Conservation (phyloP, 1,284 basidiomycete species). For the Hemileia vastatrix region DNA sequence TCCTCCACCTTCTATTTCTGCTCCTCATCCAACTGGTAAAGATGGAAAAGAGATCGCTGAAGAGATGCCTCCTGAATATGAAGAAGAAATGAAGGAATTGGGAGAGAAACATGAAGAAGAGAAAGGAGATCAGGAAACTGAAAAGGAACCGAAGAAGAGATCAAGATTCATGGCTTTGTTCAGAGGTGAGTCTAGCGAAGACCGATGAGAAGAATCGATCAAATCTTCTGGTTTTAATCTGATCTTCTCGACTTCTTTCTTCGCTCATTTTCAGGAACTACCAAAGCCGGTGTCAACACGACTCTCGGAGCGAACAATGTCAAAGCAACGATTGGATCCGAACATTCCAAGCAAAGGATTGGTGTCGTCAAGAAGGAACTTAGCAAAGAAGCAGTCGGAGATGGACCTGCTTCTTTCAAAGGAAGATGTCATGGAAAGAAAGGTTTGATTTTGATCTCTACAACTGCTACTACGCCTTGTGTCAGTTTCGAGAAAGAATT, state of each 20-base stretch:
- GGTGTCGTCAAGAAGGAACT: slow-evolving; percentile 32
- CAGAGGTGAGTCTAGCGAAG: neutral
- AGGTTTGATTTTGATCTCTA: slow-evolving; percentile 36
- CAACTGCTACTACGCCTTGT: slow-evolving; percentile 41
- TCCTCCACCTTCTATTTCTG: slow-evolving; percentile 38
- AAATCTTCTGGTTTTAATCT: neutral
- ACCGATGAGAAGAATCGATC: neutral
- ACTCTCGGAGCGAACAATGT: slow-evolving; percentile 41
- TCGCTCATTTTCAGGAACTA: no score
- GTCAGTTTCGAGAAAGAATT: slow-evolving; percentile 37
- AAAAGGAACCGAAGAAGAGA: neutral
- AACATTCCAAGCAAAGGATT: slow-evolving; percentile 35
- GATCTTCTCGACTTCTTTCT: no score
- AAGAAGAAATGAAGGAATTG: neutral
- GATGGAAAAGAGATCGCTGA: neutral
- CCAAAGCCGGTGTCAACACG: slow-evolving; percentile 34
- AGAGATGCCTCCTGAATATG: neutral
- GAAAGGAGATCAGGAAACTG: neutral
- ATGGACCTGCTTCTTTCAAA: slow-evolving; percentile 36
- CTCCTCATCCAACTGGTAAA: slow-evolving; percentile 21
- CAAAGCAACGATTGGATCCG: slow-evolving; percentile 37
- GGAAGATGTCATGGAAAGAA: slow-evolving; percentile 36
- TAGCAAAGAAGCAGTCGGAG: no score
- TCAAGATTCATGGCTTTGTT: neutral
- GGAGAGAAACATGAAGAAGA: neutral